These are phyloP conservation scores for Didymosphaeria variabile DNA, from an alignment of 2,329 filamentous ascomycete genomes.

Conservation along the genomic window DNA sequence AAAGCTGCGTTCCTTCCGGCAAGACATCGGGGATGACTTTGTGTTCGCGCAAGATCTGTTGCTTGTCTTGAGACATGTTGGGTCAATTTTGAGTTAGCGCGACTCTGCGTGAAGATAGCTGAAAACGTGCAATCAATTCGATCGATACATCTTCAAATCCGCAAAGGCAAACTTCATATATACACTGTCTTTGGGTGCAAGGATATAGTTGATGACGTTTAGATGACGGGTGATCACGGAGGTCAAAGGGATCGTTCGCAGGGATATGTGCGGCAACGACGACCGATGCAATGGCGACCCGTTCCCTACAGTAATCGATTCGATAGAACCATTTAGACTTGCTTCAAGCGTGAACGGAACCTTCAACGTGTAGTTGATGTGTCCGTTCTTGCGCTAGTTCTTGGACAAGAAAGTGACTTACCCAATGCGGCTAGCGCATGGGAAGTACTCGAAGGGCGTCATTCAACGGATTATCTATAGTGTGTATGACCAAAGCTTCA, in stretches of 20 bases:
- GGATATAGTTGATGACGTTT: not conserved
- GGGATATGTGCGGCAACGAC: not conserved
- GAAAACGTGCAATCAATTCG: not conserved
- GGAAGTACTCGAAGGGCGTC: no score
- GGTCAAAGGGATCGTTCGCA: constrained; percentile 4
- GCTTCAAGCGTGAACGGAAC: not conserved
- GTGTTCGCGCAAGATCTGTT: constrained; percentile 19
- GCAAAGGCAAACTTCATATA: not conserved
- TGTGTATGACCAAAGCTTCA: no score
- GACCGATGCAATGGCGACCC: not conserved
- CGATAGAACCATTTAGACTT: not conserved
- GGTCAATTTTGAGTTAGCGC: not conserved
- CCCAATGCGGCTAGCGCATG: not conserved
- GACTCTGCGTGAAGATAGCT: not conserved
- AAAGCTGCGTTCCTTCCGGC: constrained; percentile 16
- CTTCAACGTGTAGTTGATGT: no score
- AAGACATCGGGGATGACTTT: constrained; percentile 34
- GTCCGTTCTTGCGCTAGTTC: not conserved
- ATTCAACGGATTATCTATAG: no score
- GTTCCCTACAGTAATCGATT: not conserved
- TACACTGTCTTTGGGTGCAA: constrained; percentile 1
- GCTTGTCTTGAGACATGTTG: constrained; percentile 11
- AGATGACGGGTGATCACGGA: not conserved
- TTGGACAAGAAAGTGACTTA: not conserved
- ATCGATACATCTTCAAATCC: not conserved